Percentiles rank a stretch among this genome's conserved stretches.
phyloP scores from a whole-genome alignment of 2,329 filamentous ascomycete species.

The Colletotrichum sp. region DNA sequence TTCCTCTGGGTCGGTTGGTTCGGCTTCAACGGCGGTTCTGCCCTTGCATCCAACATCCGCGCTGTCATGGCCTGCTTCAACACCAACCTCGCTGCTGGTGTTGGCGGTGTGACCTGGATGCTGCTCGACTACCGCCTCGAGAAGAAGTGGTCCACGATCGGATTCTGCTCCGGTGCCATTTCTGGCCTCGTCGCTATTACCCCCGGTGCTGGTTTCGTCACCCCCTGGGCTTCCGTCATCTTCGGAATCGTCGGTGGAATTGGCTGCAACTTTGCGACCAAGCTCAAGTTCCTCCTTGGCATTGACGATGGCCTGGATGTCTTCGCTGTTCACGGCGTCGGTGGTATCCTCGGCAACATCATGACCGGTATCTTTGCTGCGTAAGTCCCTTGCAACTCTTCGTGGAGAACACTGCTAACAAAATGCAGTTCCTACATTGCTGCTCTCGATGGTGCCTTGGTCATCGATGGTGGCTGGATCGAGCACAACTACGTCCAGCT shows the following conservation, averaged over 20 bases:
- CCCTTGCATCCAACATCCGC: constrained; percentile 81
- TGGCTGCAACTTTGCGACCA: constrained; percentile 84
- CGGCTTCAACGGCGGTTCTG: constrained; percentile 91
- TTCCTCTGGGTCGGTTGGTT: constrained; percentile 96
- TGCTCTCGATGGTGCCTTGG: constrained; percentile 70
- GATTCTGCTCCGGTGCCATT: constrained; percentile 90
- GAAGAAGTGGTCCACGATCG: constrained; percentile 91
- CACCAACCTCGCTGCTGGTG: constrained; percentile 84
- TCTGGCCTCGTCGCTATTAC: constrained; percentile 89
- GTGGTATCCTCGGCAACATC: constrained; percentile 81
- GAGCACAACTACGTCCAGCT: constrained; percentile 74
- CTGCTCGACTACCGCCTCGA: constrained; percentile 90
- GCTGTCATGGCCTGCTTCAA: constrained; percentile 89
- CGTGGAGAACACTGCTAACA: neutral
- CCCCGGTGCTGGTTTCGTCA: constrained; percentile 85
- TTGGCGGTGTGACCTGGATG: constrained; percentile 84
- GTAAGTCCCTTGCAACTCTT: constrained; percentile 42
- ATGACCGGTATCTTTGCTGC: constrained; percentile 80
- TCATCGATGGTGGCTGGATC: constrained; percentile 69
- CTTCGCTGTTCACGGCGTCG: constrained; percentile 87
- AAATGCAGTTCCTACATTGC: constrained; percentile 68
- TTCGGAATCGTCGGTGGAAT: constrained; percentile 66
- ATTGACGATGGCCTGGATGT: constrained; percentile 91
- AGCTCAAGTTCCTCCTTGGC: constrained; percentile 76
- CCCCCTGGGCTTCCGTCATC: constrained; percentile 64